phyloP scores from a whole-genome alignment of 257 asterid species.

The Plantago elongata region DNA sequence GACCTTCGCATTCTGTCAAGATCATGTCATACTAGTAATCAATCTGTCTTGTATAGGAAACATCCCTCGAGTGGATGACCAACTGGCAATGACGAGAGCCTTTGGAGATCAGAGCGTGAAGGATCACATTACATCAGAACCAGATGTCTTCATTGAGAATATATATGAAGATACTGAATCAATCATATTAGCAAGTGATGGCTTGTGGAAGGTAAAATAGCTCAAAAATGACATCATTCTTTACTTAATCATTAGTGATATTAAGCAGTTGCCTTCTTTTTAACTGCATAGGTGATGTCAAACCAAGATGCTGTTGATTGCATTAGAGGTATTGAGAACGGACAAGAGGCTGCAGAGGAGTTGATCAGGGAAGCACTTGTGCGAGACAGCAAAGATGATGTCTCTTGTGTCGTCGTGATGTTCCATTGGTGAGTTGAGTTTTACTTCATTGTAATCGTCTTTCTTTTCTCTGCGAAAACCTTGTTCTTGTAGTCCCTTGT shows the following conservation, averaged over 20 bases:
- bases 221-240: too few species aligned
- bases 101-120: slow-evolving; percentile 48
- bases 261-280: too few species aligned
- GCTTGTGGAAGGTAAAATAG: slow-evolving; percentile 47
- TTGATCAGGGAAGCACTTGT: slow-evolving; percentile 35
- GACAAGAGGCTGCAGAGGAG: slow-evolving; percentile 31
- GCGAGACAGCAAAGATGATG: slow-evolving; percentile 39
- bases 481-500: too few species aligned
- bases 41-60: slow-evolving; percentile 21
- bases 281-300: slow-evolving; percentile 33
- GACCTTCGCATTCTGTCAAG: too few species aligned
- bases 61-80: slow-evolving; percentile 43
- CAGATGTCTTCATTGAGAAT: slow-evolving; percentile 20
- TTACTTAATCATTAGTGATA: too few species aligned
- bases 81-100: slow-evolving; percentile 53
- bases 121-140: slow-evolving; percentile 42
- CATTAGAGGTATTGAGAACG: slow-evolving; percentile 22
- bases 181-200: slow-evolving; percentile 51
- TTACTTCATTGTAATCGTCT: too few species aligned
- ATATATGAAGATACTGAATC: slow-evolving; percentile 21
- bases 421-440: slow-evolving; percentile 9
- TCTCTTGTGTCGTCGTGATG: slow-evolving; percentile 39
- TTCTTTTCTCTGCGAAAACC: too few species aligned
- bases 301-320: slow-evolving; percentile 39
- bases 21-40: not conserved